Conservation (phyloP, 164 flowering plant genomes). For the Tetracentron sinense region DNA sequence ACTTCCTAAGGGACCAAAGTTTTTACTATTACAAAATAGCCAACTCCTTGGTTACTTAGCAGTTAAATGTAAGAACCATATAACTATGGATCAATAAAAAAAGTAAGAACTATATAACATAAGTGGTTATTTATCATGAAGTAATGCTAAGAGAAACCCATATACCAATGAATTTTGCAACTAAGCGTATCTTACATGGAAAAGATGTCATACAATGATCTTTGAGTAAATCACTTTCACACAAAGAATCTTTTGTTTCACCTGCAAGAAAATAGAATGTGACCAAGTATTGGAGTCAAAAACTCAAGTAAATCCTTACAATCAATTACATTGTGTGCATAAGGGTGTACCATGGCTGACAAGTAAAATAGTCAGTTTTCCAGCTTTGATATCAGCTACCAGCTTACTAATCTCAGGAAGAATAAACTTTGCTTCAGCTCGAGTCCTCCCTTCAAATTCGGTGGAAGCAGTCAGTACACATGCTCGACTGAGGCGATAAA, state of each 20-base stretch:
- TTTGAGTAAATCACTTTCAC: conserved; percentile 24
- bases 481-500: conserved; percentile 40
- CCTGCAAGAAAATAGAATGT: conserved; percentile 28
- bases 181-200: conserved; percentile 27
- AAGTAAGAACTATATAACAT: neutral
- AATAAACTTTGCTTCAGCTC: conserved; percentile 48
- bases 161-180: neutral
- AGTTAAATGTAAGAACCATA: too few relatives aligned
- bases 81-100: too few relatives aligned
- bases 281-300: neutral
- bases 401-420: conserved; percentile 71
- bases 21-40: too few relatives aligned
- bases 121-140: neutral
- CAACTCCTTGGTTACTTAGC: too few relatives aligned
- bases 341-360: conserved; percentile 60
- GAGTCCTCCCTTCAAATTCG: conserved; percentile 39
- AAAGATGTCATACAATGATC: conserved; percentile 22
- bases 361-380: conserved; percentile 53
- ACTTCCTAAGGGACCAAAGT: too few relatives aligned
- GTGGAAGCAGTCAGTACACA: conserved; percentile 35
- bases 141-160: neutral
- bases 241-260: conserved; percentile 20
- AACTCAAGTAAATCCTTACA: neutral
- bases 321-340: neutral
- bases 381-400: conserved; percentile 48